Evolutionary conservation across 176 grass and related monocot genomes (phyloP).

Genomic region (Musa troglodytarum): DNA sequence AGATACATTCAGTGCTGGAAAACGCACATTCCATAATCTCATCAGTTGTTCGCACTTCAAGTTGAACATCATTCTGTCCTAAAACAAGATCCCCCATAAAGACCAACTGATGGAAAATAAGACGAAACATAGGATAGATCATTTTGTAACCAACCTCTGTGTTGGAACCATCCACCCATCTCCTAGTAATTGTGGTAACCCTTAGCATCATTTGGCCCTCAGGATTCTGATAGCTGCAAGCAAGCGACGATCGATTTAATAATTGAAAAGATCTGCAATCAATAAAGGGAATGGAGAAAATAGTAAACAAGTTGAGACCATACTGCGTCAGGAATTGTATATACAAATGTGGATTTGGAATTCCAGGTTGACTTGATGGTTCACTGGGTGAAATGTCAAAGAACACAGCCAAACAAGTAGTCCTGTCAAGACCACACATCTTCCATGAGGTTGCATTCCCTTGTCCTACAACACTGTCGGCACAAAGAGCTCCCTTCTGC

Average conservation of each 20-base stretch:
- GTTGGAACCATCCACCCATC: slow-evolving; percentile 83
- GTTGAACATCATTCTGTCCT: too few species aligned
- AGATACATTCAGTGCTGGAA: background rate
- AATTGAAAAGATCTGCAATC: background rate
- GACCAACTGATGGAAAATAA: too few species aligned
- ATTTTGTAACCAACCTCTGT: slow-evolving; percentile 50
- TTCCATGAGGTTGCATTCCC: slow-evolving; percentile 92
- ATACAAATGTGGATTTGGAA: slow-evolving; percentile 81
- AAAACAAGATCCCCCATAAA: too few species aligned
- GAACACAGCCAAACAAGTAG: slow-evolving; percentile 86
- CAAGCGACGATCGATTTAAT: slow-evolving; percentile 5
- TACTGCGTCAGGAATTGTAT: slow-evolving; percentile 94
- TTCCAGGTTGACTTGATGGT: slow-evolving; percentile 45
- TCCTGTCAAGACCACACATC: slow-evolving; percentile 90
- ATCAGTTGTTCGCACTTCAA: too few species aligned
- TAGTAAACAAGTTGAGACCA: slow-evolving; percentile 5
- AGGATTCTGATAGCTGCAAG: slow-evolving; percentile 80
- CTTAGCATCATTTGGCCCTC: slow-evolving; percentile 88
- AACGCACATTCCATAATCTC: background rate
- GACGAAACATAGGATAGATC: too few species aligned
- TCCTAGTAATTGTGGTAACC: slow-evolving; percentile 70
- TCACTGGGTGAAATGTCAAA: slow-evolving; percentile 97
- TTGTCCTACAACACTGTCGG: slow-evolving; percentile 84
- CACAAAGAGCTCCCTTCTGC: slow-evolving; percentile 77
- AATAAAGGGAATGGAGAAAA: slow-evolving; percentile 15